Evolutionary conservation across 306 rosid genomes (phyloP).

Genomic region (Sicyos edulis): DNA sequence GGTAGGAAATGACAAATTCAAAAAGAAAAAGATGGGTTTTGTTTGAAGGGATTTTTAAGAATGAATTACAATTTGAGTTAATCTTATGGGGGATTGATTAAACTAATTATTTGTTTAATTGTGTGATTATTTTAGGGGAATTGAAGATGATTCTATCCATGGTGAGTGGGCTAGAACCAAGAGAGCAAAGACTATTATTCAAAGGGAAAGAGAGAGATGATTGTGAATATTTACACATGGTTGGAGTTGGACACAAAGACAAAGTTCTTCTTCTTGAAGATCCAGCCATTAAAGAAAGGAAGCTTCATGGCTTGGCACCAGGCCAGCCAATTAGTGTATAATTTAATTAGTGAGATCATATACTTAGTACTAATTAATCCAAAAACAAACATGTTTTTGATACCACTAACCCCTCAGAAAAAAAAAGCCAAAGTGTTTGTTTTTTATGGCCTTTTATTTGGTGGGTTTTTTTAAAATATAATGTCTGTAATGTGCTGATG

Average conservation of each 20-base stretch:
- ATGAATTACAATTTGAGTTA: background rate
- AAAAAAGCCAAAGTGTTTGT: background rate
- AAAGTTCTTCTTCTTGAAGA: slow-evolving; percentile 77
- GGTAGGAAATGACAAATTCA: no score
- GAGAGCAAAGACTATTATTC: slow-evolving; percentile 79
- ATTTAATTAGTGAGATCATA: background rate
- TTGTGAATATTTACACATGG: slow-evolving; percentile 80
- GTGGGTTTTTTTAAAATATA: slow-evolving; percentile 2
- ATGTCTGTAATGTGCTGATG: slow-evolving; percentile 1
- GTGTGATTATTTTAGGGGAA: slow-evolving; percentile 44
- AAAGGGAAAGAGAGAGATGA: slow-evolving; percentile 90
- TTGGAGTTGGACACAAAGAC: slow-evolving; percentile 86
- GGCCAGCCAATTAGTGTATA: slow-evolving; percentile 48
- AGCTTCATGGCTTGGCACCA: slow-evolving; percentile 46
- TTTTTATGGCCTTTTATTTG: slow-evolving; percentile 1
- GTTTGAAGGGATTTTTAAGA: background rate
- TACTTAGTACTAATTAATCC: slow-evolving; percentile 5
- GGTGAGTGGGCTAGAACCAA: slow-evolving; percentile 62
- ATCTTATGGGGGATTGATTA: no score
- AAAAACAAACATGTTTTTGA: background rate
- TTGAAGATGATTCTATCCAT: slow-evolving; percentile 68
- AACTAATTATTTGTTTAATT: background rate
- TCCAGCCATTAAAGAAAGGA: slow-evolving; percentile 79
- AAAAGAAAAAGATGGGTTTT: slow-evolving; percentile 3
- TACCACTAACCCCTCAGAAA: slow-evolving; percentile 7